Base-by-base conservation (phyloP, 73 alveolate species). In the Stentor coeruleus region DNA sequence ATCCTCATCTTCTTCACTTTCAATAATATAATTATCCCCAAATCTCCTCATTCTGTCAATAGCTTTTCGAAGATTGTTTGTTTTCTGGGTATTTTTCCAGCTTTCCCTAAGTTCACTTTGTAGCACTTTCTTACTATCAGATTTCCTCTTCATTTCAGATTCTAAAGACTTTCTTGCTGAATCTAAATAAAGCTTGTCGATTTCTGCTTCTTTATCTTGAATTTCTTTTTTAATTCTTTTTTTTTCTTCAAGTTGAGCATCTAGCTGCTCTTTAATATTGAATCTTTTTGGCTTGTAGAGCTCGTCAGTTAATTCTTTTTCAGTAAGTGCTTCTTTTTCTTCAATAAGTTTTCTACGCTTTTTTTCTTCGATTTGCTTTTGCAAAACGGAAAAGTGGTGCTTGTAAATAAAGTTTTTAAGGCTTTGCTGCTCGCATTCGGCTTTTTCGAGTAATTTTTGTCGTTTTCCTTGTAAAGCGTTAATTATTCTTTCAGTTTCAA, bases 331-430 rank as follows among this genome's bases (percentile, higher is more conserved):
- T 49, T 49, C 66, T 20, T 49, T 49, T 49, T 49, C 66, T 49
- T 49, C 66, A 49, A 49, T 49, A 20, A 49, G 6, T 49, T 49
- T 49, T 11, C 20, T 49, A 11, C 66, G 66, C 20, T 49, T 49
- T 49, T 49, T 49, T 20, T 49, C 66, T 49, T 49, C 66, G 66
- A 49, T 49, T 49, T 49, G 66, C 66, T 49, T 49, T 49, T 49
- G 66, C 6, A 49, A 20, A 20, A 49, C 66, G 6, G 66, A 49
- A 49, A 49, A 49, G 66, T 49, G 66, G 20, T 49, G 66, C 20
- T 49, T 49, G 66, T 49, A 49, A 20, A 49, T 49, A 11, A 20
- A 49, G 66, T 49, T 20, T 49, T 20, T 6, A 49, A 49, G 66
- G 6, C 28, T 11, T 49, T 49, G 28, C 20, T 49, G 66, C 20